Evolutionary conservation across 345 rosid species (phyloP), one percentile per base, ranked within the genome.

Genomic region (Arabidopsis arenosa): DNA sequence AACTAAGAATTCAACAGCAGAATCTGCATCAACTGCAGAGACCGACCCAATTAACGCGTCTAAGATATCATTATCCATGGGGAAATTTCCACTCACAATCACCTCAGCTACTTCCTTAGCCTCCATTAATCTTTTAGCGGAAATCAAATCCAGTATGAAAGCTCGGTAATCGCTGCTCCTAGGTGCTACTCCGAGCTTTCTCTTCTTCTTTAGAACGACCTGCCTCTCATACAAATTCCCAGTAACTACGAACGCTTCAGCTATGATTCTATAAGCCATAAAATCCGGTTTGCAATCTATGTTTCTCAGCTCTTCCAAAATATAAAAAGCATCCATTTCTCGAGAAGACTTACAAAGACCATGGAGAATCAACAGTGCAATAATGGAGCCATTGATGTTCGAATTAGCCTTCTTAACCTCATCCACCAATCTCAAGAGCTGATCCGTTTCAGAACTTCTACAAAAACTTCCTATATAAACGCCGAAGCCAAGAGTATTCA

Each of bases 151-250:
- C 47, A 90, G 66, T 59, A 92, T 83, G 43, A 87, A 86, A 51
- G 84, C 93, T 54, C 85, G 72, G 62, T 94, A 94, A 33, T 94
- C 96, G 2, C 68, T 82, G 60, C 81, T 79, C 86, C 95, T 89
- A 0, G 98, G 98, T 14, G 95, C 95, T 64, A 90, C 98, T 37
- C 98, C 96, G 9, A 94, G 83, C 81, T 94, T 94, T 75, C 92
- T 84, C 85, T 94, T 92, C 90, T 86, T 88, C 91, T 90, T 92
- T 72, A 92, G 66, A n/a, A 87, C 82, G 44, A 59, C 72, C 51
- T 87, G 83, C 73, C 85, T 86, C 79, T 86, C 93, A 35, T 81
- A 83, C 69, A 85, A 81, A 83, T 76, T 76, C 13, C 90, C 88
- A 21, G 52, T 74, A 37, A 23, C 33, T 15, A 85, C 83, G 79